Evolutionary conservation across 164 flowering plant species (phyloP), one percentile per base, ranked within the genome.

Genomic region (Chloranthus sessilifolius): DNA sequence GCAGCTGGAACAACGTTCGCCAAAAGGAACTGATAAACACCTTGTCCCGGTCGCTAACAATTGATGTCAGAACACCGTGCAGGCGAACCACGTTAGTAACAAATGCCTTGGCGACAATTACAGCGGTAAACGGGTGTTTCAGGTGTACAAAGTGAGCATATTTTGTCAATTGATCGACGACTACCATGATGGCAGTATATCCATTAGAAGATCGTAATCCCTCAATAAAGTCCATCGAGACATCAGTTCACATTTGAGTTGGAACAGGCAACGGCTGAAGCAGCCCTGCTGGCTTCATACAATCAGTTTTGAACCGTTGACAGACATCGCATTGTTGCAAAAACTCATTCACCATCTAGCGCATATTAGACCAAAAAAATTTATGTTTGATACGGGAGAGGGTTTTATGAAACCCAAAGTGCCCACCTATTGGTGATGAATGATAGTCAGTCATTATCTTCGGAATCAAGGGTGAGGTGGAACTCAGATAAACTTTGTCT

Each of bases 1-100:
- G 44, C 39, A 37, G 29, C 8, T 16, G 3, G 16, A 35, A 35
- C 15, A 35, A 24, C 1, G 19, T 30, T 0, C 7, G n/a, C 55
- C 55, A 51, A 51, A 37, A 51, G 3, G 1, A 1, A 22, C 42
- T 22, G 3, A 51, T 9, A 16, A 51, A 36, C 10, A 36, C 8
- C 9, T n/a, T 4, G 8, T 51, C 55, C 5, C 42, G 30, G 24
- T 51, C 43, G 4, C 26, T 33, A 9, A 54, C 43, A 3, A 61
- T 47, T 3, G 44, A 29, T 0, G 11, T 3, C 1, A 45, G 55
- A 28, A 55, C 31, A 3, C 65, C 59, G 33, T 48, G 60, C 3
- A 54, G 4, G 14, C 28, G 39, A 2, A 17, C 47, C 1, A 61
- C 22, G 3, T 31, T 17, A 26, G 11, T 20, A 1, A 26, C 27